A percentile compares a stretch with the other conserved stretches of the same genome.
Evolutionary conservation across 192 early-diverging fungal species (phyloP).

Genomic region (Endogone sp.): DNA sequence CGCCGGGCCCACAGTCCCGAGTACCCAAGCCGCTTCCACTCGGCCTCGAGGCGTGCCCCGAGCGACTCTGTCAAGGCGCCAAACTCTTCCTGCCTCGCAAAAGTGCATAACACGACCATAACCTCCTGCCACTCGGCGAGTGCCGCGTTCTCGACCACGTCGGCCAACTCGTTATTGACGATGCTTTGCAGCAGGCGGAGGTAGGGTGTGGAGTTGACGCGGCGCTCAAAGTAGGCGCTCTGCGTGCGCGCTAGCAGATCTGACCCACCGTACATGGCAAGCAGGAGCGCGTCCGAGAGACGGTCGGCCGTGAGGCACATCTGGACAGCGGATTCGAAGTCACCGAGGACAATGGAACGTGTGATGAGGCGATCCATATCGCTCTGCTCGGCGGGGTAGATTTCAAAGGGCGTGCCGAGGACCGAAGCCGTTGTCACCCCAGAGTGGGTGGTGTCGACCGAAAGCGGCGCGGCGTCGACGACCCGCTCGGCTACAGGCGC

Average conservation of each 20-base stretch:
- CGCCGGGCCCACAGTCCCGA: constrained; percentile 24
- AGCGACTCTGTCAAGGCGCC: constrained; percentile 62
- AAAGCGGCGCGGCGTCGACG: not conserved
- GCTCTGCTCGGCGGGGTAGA: constrained; percentile 53
- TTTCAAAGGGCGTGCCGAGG: constrained; percentile 45
- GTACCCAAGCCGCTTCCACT: constrained; percentile 25
- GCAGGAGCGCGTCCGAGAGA: constrained; percentile 60
- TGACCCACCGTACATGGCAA: constrained; percentile 83
- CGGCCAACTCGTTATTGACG: constrained; percentile 72
- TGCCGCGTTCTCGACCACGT: constrained; percentile 73
- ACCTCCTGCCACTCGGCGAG: constrained; percentile 91
- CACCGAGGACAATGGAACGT: constrained; percentile 79
- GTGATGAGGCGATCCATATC: constrained; percentile 84
- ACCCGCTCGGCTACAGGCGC: not conserved
- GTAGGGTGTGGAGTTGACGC: constrained; percentile 66
- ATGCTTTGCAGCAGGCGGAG: constrained; percentile 82
- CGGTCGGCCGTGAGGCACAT: constrained; percentile 79
- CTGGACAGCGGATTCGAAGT: constrained; percentile 89
- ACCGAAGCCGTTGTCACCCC: not conserved
- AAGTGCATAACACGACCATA: constrained; percentile 91
- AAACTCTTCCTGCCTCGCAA: constrained; percentile 84
- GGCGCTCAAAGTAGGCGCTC: constrained; percentile 79
- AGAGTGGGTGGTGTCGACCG: not conserved
- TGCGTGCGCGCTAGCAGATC: constrained; percentile 55
- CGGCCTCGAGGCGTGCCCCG: constrained; percentile 56